Evolutionary conservation across 108 stramenopile species (phyloP).

Genomic region (Pseudonitzschia delicatissima): DNA sequence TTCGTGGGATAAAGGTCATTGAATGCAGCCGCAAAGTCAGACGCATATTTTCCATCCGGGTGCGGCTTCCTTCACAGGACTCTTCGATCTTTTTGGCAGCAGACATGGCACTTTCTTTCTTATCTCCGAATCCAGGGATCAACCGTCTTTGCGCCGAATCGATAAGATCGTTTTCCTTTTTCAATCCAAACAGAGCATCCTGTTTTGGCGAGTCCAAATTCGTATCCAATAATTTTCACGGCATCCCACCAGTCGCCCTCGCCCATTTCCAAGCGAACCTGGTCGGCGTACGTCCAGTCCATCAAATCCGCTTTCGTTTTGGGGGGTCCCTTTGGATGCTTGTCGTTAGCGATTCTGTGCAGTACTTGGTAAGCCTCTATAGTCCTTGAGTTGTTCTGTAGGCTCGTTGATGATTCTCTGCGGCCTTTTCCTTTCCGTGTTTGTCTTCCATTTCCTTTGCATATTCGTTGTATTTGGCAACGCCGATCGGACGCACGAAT

Average conservation of each 20-base stretch:
- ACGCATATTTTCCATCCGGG: slow-evolving; percentile 12
- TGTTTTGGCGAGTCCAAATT: slow-evolving; percentile 30
- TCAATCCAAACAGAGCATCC: slow-evolving; percentile 30
- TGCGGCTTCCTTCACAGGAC: slow-evolving; percentile 19
- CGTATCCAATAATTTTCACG: slow-evolving; percentile 29
- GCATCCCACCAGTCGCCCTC: slow-evolving; percentile 31
- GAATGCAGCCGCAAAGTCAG: slow-evolving; percentile 27
- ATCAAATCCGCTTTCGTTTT: slow-evolving; percentile 26
- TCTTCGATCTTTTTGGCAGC: slow-evolving; percentile 23
- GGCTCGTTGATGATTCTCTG: slow-evolving; percentile 30
- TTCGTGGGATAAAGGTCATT: slow-evolving; percentile 29
- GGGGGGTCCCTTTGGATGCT: slow-evolving; percentile 33
- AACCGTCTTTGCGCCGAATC: slow-evolving; percentile 21
- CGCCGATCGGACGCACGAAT: slow-evolving; percentile 26
- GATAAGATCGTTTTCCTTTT: slow-evolving; percentile 25
- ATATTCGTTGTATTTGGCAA: slow-evolving; percentile 44
- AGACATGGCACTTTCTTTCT: slow-evolving; percentile 2
- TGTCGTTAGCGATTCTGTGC: slow-evolving; percentile 23
- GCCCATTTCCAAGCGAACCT: slow-evolving; percentile 37
- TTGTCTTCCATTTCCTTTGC: slow-evolving; percentile 30
- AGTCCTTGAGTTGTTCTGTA: slow-evolving; percentile 21
- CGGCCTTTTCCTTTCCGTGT: slow-evolving; percentile 33
- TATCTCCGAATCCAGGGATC: slow-evolving; percentile 18
- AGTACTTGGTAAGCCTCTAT: slow-evolving; percentile 30
- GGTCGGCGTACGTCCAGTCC: slow-evolving; percentile 33